Percentiles rank a stretch among this genome's conserved stretches.
phyloP scores from a whole-genome alignment of 345 rosid species.

The Citrus sp. region DNA sequence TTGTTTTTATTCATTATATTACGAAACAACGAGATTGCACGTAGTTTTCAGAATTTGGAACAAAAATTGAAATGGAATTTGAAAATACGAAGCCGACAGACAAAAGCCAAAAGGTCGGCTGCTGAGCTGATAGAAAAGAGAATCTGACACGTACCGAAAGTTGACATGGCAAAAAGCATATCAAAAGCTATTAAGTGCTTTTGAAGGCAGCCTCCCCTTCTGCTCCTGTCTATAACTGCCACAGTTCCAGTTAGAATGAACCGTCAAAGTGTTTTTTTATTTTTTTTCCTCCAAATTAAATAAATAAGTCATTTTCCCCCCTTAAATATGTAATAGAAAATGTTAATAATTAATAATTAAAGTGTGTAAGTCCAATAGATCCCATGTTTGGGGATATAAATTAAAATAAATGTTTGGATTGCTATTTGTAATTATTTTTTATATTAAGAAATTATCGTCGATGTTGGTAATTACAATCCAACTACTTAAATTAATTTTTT shows the following conservation, averaged over 20 bases:
- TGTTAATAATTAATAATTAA: no score
- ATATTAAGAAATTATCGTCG: no score
- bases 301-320: not conserved
- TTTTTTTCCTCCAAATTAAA: not conserved
- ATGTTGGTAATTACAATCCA: no score
- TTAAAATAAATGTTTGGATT: no score
- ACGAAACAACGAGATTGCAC: conserved; percentile 31
- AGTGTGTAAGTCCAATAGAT: no score
- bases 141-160: conserved; percentile 39
- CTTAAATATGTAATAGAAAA: no score
- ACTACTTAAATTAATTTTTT: no score
- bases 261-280: conserved; percentile 2
- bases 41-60: conserved; percentile 27
- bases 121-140: conserved; percentile 27
- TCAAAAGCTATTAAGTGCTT: not conserved
- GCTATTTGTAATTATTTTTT: no score
- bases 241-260: conserved; percentile 8
- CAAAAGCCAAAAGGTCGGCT: conserved; percentile 47
- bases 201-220: not conserved
- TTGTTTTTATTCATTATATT: not conserved
- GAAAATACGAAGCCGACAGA: conserved; percentile 39
- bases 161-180: not conserved
- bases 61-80: not conserved
- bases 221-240: not conserved
- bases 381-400: no score